Percentiles rank a stretch among this genome's conserved stretches.
Conservation (phyloP, 805 yeast genomes). For the Metschnikowia kunwiensis region DNA sequence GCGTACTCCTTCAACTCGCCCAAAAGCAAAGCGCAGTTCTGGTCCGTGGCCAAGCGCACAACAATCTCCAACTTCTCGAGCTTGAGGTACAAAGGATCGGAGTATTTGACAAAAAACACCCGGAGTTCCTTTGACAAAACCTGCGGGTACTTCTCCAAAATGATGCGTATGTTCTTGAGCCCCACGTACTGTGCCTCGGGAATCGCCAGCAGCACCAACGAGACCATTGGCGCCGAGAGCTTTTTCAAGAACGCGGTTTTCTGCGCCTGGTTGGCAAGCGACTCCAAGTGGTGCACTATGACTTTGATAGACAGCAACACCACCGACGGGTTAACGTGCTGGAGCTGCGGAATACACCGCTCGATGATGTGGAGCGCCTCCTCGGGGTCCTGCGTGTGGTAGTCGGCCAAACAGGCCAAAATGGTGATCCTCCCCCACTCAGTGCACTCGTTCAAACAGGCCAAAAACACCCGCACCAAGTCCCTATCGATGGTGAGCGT, state of each 20-base stretch:
- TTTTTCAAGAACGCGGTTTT: conserved; percentile 55
- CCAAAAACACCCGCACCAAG: conserved; percentile 59
- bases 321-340: conserved; percentile 95
- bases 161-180: conserved; percentile 82
- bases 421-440: conserved; percentile 98
- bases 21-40: conserved; percentile 55
- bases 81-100: conserved; percentile 76
- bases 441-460: conserved; percentile 92
- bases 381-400: conserved; percentile 48
- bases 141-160: conserved; percentile 83
- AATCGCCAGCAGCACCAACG: conserved; percentile 73
- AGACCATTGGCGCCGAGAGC: conserved; percentile 80
- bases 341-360: conserved; percentile 89
- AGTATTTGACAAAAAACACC: conserved; percentile 86
- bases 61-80: conserved; percentile 73
- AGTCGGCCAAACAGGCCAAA: conserved; percentile 75
- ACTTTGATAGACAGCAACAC: conserved; percentile 83
- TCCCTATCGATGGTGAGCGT: conserved; percentile 39
- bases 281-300: conserved; percentile 63
- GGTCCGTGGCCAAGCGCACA: conserved; percentile 62
- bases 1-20: conserved; percentile 77
- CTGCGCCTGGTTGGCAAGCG: conserved; percentile 36
- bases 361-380: conserved; percentile 87
- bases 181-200: conserved; percentile 96
- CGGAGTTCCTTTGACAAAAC: conserved; percentile 75